Conservation (phyloP, 495 filamentous ascomycete genomes). For the Aspergillus nanangensis region DNA sequence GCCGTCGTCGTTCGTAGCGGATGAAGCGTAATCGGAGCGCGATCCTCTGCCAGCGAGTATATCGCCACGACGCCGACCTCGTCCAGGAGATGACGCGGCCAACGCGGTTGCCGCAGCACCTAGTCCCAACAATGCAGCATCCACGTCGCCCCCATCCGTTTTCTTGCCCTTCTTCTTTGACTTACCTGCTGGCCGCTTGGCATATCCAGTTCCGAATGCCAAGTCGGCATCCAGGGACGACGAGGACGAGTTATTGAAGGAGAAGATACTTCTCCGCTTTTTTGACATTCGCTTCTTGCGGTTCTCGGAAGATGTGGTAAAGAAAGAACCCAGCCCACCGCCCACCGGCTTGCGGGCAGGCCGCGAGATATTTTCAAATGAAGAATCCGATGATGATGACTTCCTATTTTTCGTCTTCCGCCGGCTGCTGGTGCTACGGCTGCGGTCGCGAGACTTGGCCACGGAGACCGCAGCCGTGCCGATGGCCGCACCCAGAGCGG, state of each 20-base stretch:
- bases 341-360: conserved; percentile 22
- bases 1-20: conserved; percentile 45
- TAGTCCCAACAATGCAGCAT: conserved; percentile 52
- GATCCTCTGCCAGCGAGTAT: conserved; percentile 39
- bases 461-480: conserved; percentile 36
- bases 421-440: conserved; percentile 24
- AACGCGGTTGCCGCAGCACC: conserved; percentile 55
- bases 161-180: conserved; percentile 25
- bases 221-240: conserved; percentile 55
- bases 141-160: conserved; percentile 43
- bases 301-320: conserved; percentile 46
- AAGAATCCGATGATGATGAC: conserved; percentile 33
- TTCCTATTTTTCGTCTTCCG: conserved; percentile 25
- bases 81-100: conserved; percentile 33
- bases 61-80: conserved; percentile 31
- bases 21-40: conserved; percentile 24
- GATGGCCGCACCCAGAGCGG: conserved; percentile 42
- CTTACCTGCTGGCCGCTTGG: conserved; percentile 28
- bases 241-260: conserved; percentile 55
- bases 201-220: conserved; percentile 39
- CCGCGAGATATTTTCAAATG: conserved; percentile 29
- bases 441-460: conserved; percentile 22
- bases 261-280: conserved; percentile 52
- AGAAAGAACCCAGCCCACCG: conserved; percentile 40
- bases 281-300: conserved; percentile 38